Base-by-base conservation (phyloP, 768 basidiomycete genomes). In the Phlebiopsis flavidoalba region DNA sequence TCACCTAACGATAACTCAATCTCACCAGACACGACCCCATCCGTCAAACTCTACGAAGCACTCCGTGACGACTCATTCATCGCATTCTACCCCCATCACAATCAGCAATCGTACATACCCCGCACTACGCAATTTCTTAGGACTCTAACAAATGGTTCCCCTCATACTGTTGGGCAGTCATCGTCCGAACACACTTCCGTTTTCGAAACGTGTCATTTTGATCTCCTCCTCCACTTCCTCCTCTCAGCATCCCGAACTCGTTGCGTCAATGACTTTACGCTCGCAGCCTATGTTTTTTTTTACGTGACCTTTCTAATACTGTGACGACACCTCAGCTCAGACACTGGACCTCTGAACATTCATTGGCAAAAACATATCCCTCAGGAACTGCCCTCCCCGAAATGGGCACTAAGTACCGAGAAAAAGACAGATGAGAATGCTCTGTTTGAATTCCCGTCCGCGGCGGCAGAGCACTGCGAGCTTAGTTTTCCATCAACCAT, bases 161-260 rank as follows among this genome's bases (percentile, higher is more conserved):
- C 79, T 10, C 73, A 66, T 58, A 80, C 79, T 0, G 77, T 78
- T 61, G 79, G 79, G 8, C 60, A 72, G 36, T 72, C 71, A 7
- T 76, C 78, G 19, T 76, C 75, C 3, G 66, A 53, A 22, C 51
- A 35, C 21, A 31, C 19, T 62, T 63, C 55, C 50, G 63, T 61
- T 43, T 64, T 58, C 62, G 63, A 65, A 37, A 63, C 63, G 69
- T n/a, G n/a, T n/a, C n/a, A n/a, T 71, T 64, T 63, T 71, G 64
- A 49, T 75, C 76, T 19, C 77, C 72, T 4, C 84, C 85, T 8
- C 83, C 85, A 14, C 66, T 86, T 37, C 84, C 84, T n/a, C 75
- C 82, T 15, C 76, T 85, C 31, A 72, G 78, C 57, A 75, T 61
- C 75, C 76, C 31, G 70, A 71, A 40, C 56, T 75, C 47, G 52